These are phyloP conservation scores for Crataegus laevigata DNA, from an alignment of 306 rosid genomes.

Conservation along the genomic window DNA sequence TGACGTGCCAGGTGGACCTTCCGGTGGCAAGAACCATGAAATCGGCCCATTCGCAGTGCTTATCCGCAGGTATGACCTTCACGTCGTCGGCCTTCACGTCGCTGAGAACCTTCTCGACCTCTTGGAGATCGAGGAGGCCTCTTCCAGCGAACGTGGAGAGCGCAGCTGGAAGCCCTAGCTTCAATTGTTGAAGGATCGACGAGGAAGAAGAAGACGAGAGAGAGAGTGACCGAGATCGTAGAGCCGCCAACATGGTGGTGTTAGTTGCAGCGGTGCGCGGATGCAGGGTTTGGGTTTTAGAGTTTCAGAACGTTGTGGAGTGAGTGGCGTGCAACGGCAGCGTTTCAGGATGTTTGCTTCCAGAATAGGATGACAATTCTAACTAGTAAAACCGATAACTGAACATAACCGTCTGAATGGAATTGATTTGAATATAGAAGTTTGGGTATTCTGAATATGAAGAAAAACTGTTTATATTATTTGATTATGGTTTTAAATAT, in stretches of 20 bases:
- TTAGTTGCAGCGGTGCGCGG: neutral
- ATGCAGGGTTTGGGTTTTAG: neutral
- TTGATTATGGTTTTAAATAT: too few species aligned
- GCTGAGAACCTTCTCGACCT: conserved; percentile 69
- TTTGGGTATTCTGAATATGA: too few species aligned
- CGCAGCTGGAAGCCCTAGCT: conserved; percentile 25
- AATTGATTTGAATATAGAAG: too few species aligned
- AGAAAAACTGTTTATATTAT: too few species aligned
- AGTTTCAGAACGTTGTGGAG: neutral
- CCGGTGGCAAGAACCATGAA: conserved; percentile 85
- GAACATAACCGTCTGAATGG: too few species aligned
- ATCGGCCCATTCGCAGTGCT: conserved; percentile 71
- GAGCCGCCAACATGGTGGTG: conserved; percentile 31
- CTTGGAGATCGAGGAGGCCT: conserved; percentile 49
- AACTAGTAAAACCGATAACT: too few species aligned
- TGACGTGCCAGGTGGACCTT: conserved; percentile 87
- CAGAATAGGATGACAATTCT: too few species aligned
- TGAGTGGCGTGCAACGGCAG: neutral
- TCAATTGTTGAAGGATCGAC: conserved; percentile 32
- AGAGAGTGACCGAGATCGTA: conserved; percentile 18
- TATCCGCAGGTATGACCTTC: conserved; percentile 53
- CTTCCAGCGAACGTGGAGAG: conserved; percentile 9
- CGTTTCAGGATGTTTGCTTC: neutral
- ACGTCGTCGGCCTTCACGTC: conserved; percentile 84
- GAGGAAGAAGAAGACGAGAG: conserved; percentile 3